Base-by-base conservation (phyloP, 2,329 filamentous ascomycete species). In the Macrophomina pseudophaseolina region DNA sequence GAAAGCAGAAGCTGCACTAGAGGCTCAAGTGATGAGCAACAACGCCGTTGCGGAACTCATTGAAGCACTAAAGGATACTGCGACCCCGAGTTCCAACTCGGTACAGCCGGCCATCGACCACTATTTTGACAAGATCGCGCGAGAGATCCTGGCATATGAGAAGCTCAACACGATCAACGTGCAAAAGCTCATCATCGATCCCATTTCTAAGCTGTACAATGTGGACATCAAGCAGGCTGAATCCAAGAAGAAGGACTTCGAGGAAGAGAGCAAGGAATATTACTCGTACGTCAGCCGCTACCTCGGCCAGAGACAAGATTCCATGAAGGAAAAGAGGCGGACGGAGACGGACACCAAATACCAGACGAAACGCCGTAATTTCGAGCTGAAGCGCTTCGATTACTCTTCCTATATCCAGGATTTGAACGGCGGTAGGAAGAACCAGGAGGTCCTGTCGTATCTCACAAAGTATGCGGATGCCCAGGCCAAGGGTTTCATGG, bases 321-420 rank as follows among this genome's bases (percentile, higher is more conserved):
- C 94, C 7, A 84, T 97, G 73, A 99, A 98, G 80, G 92, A 97
- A 77, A 99, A 99, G 85, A 98, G 98, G 80, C 89, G 95, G 69
- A 91, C 88, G 48, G 93, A 97, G 73, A 97, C 93, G 72, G 95
- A 99, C 78, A 91, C 92, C 38, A 99, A 99, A 76, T 99, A 98
- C 75, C 94, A 98, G 77, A 89, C 86, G 53, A 98, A 98, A 82
- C 88, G 94, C 71, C 90, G 92, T 52, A 97, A 93, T 72, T 99
- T 99, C 74, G 95, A 99, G 81, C 85, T 99, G 66, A 97, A 97
- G 81, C 90, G 96, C 9, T 99, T 99, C 74, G 96, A 99, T 79
- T 99, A 99, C 78, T 98, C 94, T 3, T 97, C 93, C 14, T 99
- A 98, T 75, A 97, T 99, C 92, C 94, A 98, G 74, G 95, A 99